Base-by-base conservation (phyloP, 345 rosid species). In the Leavenworthia alabamica region DNA sequence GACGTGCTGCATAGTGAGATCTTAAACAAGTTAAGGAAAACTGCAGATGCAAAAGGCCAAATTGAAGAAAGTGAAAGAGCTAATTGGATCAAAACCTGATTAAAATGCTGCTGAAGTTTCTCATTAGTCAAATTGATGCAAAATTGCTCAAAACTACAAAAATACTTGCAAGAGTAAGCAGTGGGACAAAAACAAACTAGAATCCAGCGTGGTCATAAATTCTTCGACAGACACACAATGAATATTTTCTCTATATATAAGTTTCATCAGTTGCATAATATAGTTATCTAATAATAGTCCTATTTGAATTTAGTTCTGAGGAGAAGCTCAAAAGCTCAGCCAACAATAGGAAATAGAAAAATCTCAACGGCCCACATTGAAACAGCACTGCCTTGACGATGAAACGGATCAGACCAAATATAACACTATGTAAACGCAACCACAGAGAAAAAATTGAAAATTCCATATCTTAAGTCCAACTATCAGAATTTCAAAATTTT, bases 81-180 rank as follows among this genome's bases (percentile, higher is more conserved):
- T 49, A 43, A 28, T 50, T 14, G 23, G 63, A 69, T 62, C 70
- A 61, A 52, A 70, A 93, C 99, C 99, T 93, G 99, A 72, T 93
- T 93, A 79, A 93, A 93, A 78, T 89, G 97, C 69, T 93, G 99
- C 78, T 93, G 99, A 69, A 93, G 96, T 70, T 93, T 93, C 73
- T 93, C 99, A 78, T 93, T 93, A 16, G 99, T 93, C 83, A 93
- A 85, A 79, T 93, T 93, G 77, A 93, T 93, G 77, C 99, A 93
- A 73, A 93, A 93, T 72, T 93, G 99, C 88, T 93, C 99, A 77
- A 93, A 93, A 79, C 99, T 93, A 88, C 75, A 85, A 70, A 50
- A 63, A 57, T 54, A 10, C 44, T 49, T 20, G 22, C 8, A 49
- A 77, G 52, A 65, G 27, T 39, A 68, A 67, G 74, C 20, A 76